phyloP scores from a whole-genome alignment of 1,139 yeast species.

The Protomyces lactucae-debilis region DNA sequence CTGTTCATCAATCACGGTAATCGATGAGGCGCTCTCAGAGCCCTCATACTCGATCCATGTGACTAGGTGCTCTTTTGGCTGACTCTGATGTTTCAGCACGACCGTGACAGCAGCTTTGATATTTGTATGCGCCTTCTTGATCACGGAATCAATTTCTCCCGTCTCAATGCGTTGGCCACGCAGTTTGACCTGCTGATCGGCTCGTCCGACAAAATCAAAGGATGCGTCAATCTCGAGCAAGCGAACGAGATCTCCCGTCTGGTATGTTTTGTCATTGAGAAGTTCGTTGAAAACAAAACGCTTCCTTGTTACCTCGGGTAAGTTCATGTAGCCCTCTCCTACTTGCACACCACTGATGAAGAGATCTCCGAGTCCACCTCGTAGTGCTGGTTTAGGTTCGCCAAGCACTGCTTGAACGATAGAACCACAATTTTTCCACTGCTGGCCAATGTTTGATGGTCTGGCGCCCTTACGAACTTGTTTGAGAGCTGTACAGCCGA shows the following conservation, averaged over 20 bases:
- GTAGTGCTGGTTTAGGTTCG: conserved; percentile 29
- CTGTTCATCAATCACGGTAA: neutral
- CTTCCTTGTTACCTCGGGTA: conserved; percentile 30
- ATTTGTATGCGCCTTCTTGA: conserved; percentile 19
- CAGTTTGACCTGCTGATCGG: conserved; percentile 34
- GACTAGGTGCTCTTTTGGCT: conserved; percentile 32
- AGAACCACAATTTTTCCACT: conserved; percentile 34
- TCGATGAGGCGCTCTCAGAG: neutral
- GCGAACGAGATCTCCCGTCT: conserved; percentile 36
- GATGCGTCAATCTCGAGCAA: conserved; percentile 32
- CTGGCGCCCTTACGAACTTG: conserved; percentile 32
- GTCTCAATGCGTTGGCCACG: conserved; percentile 36
- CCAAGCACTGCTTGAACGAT: conserved; percentile 30
- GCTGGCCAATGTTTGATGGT: conserved; percentile 35
- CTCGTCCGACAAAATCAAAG: conserved; percentile 34
- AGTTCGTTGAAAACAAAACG: conserved; percentile 24
- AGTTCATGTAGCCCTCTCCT: conserved; percentile 34
- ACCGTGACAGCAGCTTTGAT: conserved; percentile 30
- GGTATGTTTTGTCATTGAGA: conserved; percentile 28
- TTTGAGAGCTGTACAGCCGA: conserved; percentile 34
- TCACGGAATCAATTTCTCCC: conserved; percentile 33
- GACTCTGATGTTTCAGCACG: conserved; percentile 30
- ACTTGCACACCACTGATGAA: conserved; percentile 34
- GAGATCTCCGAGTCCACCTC: conserved; percentile 35
- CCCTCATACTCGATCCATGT: conserved; percentile 27